Base-by-base conservation (phyloP, 2,329 filamentous ascomycete species). In the Xenosphaeropsis pyriputrescens region DNA sequence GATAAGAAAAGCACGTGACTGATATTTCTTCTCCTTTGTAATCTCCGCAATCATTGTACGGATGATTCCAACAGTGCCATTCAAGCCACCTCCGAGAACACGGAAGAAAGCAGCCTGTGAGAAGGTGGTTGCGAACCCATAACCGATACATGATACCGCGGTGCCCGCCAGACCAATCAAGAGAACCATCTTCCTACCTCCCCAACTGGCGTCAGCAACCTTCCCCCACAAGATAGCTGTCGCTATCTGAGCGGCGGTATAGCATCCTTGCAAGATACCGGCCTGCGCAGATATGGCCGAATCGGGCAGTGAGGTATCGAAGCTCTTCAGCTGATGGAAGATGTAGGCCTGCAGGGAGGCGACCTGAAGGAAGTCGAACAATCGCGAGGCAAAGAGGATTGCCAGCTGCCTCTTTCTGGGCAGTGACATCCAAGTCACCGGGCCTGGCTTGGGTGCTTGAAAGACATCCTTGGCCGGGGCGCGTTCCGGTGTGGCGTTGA, bases 61-160 rank as follows among this genome's bases (percentile, higher is more conserved):
- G 72, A 83, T 76, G 4, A 83, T 75, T 0, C 76, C 76, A 4
- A 80, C 67, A 48, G 82, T 84, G 3, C 77, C 79, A 50, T 83
- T 83, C 38, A 80, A 55, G 5, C 69, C 57, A 0, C 79, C 79
- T 1, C 72, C 75, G 3, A 82, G 42, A 7, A 63, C 64, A 6
- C 79, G 58, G 52, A 56, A 60, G 54, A 75, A 80, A 31, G 73
- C 55, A 9, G 79, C 62, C 0, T 72, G 71, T 2, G 54, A 58
- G 46, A 83, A 78, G 11, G 61, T 72, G 17, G 59, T 62, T 4
- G 72, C 74, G 47, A 83, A 78, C 0, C 77, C 79, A 47, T 83
- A 79, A 0, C 76, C 78, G 15, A 81, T 48, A 37, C 69, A 72
- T 3, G 74, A 72, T 5, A 79, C 51, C 45, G 66, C 65, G 0